Evolutionary conservation across 768 basidiomycete species (phyloP), one percentile per base, ranked within the genome.

Genomic region (Dentipellis sp.): DNA sequence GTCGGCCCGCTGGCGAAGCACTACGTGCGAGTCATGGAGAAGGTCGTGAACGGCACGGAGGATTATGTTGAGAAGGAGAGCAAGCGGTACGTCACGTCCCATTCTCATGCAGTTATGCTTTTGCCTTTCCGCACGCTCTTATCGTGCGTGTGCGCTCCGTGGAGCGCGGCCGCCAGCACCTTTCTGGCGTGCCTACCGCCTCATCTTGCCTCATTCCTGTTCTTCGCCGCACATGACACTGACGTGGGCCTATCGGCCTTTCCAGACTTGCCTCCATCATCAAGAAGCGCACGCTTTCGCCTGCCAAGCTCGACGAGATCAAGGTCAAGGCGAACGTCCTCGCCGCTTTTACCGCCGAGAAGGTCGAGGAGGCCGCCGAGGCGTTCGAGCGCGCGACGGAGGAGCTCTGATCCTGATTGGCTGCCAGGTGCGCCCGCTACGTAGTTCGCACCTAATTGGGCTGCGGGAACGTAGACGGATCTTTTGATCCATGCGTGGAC

Each of bases 21-120:
- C 69, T 99, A 99, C 70, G 62, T 94, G 56, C 84, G 86, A 58
- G 84, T 93, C 45, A 94, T 97, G 91, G 84, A 91, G 71, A 93
- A 95, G 71, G 74, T 94, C 6, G 72, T 82, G 22, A 82, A 78
- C 57, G 79, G 82, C 50, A 76, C 82, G 29, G 84, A 85, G 63
- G 79, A 69, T 37, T 98, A 94, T 73, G 65, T 95, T 54, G 78
- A 82, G 67, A 95, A 94, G 74, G 97, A 99, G 72, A 71, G 80
- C 35, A 82, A 80, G 64, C 82, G 94, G 91, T 94, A 63, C 64
- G 77, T 63, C 22, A 17, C 4, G 11, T 52, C 16, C 22, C 19
- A n/a, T 40, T 54, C 49, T 19, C 35, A 21, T 40, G 37, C 29
- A 29, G 29, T 29, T 29, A 29, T 29, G 29, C 29, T 29, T 29